Conservation (phyloP, 371 early-diverging fungal species). For the Capniomyces stellatus region DNA sequence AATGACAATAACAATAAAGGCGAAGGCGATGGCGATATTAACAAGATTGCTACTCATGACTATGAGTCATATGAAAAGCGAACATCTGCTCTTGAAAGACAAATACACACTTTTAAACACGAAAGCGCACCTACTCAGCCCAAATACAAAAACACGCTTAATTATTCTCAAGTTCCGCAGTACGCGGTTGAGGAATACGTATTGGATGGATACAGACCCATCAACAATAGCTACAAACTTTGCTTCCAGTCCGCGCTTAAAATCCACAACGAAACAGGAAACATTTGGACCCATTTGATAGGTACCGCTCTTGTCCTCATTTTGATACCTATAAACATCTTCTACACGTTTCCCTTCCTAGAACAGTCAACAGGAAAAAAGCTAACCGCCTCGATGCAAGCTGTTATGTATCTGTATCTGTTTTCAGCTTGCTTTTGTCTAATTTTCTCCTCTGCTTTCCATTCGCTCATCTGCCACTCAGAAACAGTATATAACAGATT, state of each 20-base stretch:
- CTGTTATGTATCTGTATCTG: conserved; percentile 29
- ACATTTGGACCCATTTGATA: conserved; percentile 66
- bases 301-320: conserved; percentile 46
- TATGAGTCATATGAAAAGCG: neutral
- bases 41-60: neutral
- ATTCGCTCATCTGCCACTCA: conserved; percentile 74
- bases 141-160: neutral
- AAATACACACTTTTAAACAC: neutral
- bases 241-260: conserved; percentile 36
- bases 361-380: neutral
- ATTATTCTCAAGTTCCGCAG: conserved; percentile 32
- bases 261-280: conserved; percentile 74
- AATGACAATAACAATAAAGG: neutral
- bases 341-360: neutral
- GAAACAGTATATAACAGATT: conserved; percentile 20
- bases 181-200: conserved; percentile 64
- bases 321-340: conserved; percentile 7
- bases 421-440: conserved; percentile 57
- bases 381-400: neutral
- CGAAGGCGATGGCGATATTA: neutral
- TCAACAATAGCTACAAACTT: conserved; percentile 43
- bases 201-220: conserved; percentile 56
- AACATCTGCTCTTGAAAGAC: neutral
- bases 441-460: conserved; percentile 59
- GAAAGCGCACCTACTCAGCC: neutral